phyloP scores from a whole-genome alignment of 1,139 yeast species.

The Sugiyamaella grinbergsii region DNA sequence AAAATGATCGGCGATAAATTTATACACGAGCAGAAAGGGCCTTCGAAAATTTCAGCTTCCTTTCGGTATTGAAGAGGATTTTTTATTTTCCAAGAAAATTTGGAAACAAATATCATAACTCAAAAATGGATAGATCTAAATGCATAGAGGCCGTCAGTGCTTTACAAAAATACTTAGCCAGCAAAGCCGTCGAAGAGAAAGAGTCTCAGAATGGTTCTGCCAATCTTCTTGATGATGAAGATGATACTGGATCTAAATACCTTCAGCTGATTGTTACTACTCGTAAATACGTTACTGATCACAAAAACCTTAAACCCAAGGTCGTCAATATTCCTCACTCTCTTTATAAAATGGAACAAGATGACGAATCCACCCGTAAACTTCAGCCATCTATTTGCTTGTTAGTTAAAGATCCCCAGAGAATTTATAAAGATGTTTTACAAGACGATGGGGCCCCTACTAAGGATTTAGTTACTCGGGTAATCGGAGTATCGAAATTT shows the following conservation, averaged over 20 bases:
- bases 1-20: not conserved
- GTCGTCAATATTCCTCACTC: slow-evolving; percentile 57
- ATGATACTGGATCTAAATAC: slow-evolving; percentile 44
- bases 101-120: slow-evolving; percentile 15
- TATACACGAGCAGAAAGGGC: not conserved
- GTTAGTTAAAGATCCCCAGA: slow-evolving; percentile 68
- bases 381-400: slow-evolving; percentile 57
- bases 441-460: slow-evolving; percentile 54
- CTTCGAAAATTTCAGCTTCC: too few relatives aligned
- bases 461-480: slow-evolving; percentile 39
- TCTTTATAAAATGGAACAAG: slow-evolving; percentile 44
- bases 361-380: slow-evolving; percentile 45
- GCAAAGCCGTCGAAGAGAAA: slow-evolving; percentile 23
- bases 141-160: slow-evolving; percentile 41
- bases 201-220: not conserved
- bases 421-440: slow-evolving; percentile 61
- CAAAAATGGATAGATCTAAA: slow-evolving; percentile 30
- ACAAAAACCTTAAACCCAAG: slow-evolving; percentile 74
- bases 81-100: slow-evolving; percentile 12
- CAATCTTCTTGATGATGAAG: slow-evolving; percentile 54
- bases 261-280: slow-evolving; percentile 58
- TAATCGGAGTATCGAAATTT: slow-evolving; percentile 47
- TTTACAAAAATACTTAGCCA: slow-evolving; percentile 39
- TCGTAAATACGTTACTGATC: slow-evolving; percentile 62
- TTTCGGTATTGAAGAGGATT: too few relatives aligned